Conservation (phyloP, 1,284 basidiomycete genomes). For the Tylopilus orsonianus region DNA sequence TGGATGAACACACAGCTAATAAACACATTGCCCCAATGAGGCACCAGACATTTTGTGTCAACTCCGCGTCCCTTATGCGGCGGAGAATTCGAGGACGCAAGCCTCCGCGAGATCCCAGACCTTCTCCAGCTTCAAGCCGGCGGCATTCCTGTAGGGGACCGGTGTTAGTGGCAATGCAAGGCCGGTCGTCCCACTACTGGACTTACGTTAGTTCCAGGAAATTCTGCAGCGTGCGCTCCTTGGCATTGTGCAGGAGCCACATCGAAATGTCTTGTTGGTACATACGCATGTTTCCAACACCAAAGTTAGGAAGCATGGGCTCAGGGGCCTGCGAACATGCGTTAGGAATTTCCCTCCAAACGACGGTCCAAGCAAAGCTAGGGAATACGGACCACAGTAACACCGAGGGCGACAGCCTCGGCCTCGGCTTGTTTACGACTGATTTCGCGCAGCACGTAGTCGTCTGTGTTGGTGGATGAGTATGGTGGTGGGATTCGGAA, state of each 20-base stretch:
- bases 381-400: conserved; percentile 15
- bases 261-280: conserved; percentile 36
- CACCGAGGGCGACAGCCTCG: conserved; percentile 15
- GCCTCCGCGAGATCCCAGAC: conserved; percentile 35
- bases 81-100: conserved; percentile 30
- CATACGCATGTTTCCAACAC: conserved; percentile 30
- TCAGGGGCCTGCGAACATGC: conserved; percentile 31
- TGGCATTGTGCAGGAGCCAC: conserved; percentile 32
- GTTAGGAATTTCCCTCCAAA: neutral
- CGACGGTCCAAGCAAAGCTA: too few relatives aligned
- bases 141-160: conserved; percentile 10
- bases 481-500: neutral
- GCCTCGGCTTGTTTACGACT: conserved; percentile 16
- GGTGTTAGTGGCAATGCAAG: conserved; percentile 3
- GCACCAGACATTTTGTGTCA: neutral
- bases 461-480: conserved; percentile 18
- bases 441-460: conserved; percentile 24
- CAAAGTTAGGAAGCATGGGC: conserved; percentile 38
- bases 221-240: conserved; percentile 35
- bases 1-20: conserved; percentile 20
- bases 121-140: conserved; percentile 32
- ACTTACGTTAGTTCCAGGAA: conserved; percentile 32
- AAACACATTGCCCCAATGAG: neutral
- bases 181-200: neutral
- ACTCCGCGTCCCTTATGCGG: conserved; percentile 17